Percentiles rank a stretch among this genome's conserved stretches.
Evolutionary conservation across 148 eudicot genomes (phyloP).

Genomic region (Nepenthes mirabilis): DNA sequence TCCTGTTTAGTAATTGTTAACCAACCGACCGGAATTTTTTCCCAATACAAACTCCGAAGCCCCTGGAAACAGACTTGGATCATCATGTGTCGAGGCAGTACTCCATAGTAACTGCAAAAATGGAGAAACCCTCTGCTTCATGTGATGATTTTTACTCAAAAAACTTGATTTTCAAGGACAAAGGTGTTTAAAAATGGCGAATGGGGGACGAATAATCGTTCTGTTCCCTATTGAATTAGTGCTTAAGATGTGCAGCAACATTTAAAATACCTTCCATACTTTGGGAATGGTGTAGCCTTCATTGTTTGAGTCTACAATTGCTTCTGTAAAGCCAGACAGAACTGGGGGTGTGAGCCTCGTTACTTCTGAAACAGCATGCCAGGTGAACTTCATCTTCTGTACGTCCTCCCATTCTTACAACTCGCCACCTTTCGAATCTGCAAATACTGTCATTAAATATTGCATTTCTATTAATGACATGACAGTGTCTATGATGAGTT

Average conservation of each 20-base stretch:
- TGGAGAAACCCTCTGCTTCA: no score
- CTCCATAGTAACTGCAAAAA: constrained; percentile 26
- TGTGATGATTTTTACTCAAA: no score
- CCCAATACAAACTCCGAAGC: constrained; percentile 15
- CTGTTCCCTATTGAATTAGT: neutral
- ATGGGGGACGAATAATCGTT: neutral
- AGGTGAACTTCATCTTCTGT: constrained; percentile 25
- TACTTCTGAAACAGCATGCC: constrained; percentile 25
- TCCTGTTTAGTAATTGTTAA: no score
- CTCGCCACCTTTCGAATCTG: constrained; percentile 11
- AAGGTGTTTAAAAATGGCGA: neutral
- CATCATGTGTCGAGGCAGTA: constrained; percentile 13
- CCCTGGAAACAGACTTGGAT: constrained; percentile 14
- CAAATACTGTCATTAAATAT: neutral
- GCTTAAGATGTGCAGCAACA: neutral
- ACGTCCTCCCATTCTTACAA: constrained; percentile 18
- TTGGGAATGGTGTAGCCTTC: constrained; percentile 27
- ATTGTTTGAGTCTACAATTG: constrained; percentile 15
- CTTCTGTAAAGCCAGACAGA: constrained; percentile 23
- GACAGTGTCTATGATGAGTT: no score
- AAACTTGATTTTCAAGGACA: neutral
- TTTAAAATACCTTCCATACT: constrained; percentile 28
- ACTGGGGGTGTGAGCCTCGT: constrained; percentile 26
- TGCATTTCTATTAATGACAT: no score
- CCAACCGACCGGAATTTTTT: no score